A percentile compares a stretch with the other conserved stretches of the same genome.
Evolutionary conservation across 257 asterid species (phyloP).

Genomic region (Anisodus acutangulus): DNA sequence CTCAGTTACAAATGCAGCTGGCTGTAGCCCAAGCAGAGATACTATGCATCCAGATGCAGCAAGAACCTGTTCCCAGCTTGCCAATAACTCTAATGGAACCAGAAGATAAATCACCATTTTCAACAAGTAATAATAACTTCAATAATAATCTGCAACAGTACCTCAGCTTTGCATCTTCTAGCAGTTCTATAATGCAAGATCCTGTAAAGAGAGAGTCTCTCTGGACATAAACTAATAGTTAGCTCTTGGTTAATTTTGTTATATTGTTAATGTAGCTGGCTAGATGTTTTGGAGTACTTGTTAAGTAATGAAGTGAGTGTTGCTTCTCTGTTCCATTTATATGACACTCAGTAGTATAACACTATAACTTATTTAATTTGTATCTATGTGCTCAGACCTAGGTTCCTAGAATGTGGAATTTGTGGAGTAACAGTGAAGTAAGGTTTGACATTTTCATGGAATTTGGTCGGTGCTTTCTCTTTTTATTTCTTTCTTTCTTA

Average conservation of each 20-base stretch:
- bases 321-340: background rate
- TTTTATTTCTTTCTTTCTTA: background rate
- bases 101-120: conserved; percentile 57
- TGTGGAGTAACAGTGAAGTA: conserved; percentile 43
- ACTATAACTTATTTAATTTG: background rate
- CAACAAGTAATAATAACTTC: conserved; percentile 42
- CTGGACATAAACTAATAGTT: conserved; percentile 52
- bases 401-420: conserved; percentile 36
- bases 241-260: background rate
- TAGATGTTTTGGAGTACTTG: conserved; percentile 28
- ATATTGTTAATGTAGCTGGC: conserved; percentile 10
- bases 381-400: conserved; percentile 29
- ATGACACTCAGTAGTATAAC: background rate
- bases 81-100: conserved; percentile 38
- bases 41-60: conserved; percentile 85
- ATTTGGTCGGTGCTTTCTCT: conserved; percentile 19
- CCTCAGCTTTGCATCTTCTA: conserved; percentile 61
- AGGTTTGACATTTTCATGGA: conserved; percentile 32
- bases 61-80: conserved; percentile 39
- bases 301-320: conserved; percentile 3
- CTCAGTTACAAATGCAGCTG: conserved; percentile 81
- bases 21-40: conserved; percentile 90
- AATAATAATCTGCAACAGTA: conserved; percentile 70
- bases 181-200: conserved; percentile 64
- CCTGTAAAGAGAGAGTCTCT: conserved; percentile 91